Base-by-base conservation (phyloP, 2,329 filamentous ascomycete genomes). In the Aureobasidium zeae region DNA sequence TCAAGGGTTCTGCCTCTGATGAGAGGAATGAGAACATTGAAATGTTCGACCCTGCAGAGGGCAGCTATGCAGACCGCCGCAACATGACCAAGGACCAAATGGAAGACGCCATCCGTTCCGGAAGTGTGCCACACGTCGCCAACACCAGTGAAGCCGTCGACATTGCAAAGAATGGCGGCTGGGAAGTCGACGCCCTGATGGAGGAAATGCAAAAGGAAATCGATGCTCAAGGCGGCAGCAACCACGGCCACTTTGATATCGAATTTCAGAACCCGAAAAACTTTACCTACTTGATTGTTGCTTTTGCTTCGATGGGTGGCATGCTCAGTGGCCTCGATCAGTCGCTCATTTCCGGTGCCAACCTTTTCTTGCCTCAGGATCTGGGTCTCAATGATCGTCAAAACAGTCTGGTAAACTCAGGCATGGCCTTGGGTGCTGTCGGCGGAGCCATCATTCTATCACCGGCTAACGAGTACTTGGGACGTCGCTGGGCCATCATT, bases 271-370 rank as follows among this genome's bases (percentile, higher is more conserved):
- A 82, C 57, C 77, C 79, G 0, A 73, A 67, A 42, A 62, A 77
- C 54, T 86, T 83, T 58, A 85, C 80, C 19, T 81, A 72, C 66
- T 62, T 81, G 12, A 69, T 83, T 11, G 78, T 83, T 32, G 76
- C 71, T 1, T 85, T 85, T 52, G 81, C 81, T n/a, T 81, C 77
- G 12, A 82, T 85, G 77, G 81, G 81, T 37, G 81, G 81, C 57
- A 65, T 86, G 16, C 72, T 85, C 0, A 83, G 78, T 1, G 81
- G 81, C 48, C 69, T 86, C 15, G 81, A 86, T 55, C 81, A 86
- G 61, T 81, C 76, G 33, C 66, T 85, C 45, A 86, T 86, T 53
- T 79, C 74, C 10, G 81, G 81, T 41, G 81, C 81, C 37, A 80
- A 81, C 54, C 65, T 85, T 3, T 81, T 74, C 56, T 65, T 85